Base-by-base conservation (phyloP, 129 eudicot genomes). In the Sambucus nigra region DNA sequence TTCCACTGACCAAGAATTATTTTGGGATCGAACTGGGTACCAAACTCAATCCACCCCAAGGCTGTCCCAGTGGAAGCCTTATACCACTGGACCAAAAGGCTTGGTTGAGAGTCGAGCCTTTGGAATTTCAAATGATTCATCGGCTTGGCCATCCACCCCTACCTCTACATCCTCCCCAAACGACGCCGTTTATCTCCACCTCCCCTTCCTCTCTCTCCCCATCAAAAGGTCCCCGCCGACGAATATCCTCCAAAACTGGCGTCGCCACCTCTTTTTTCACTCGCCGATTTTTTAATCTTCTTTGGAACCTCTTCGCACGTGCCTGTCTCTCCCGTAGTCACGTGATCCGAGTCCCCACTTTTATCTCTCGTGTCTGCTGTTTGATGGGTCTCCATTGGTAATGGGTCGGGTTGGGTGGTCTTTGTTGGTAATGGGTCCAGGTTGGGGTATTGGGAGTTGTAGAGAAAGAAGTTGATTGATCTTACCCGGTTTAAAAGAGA, bases 21-120 rank as follows among this genome's bases (percentile, higher is more conserved):
- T n/a, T n/a, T n/a, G n/a, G n/a, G n/a, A n/a, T n/a, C n/a, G n/a
- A n/a, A n/a, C n/a, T n/a, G n/a, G n/a, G n/a, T n/a, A n/a, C n/a
- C n/a, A n/a, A n/a, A n/a, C n/a, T n/a, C n/a, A n/a, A n/a, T n/a
- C n/a, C n/a, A n/a, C n/a, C n/a, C n/a, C n/a, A n/a, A n/a, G n/a
- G n/a, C n/a, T n/a, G n/a, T n/a, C n/a, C n/a, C n/a, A n/a, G n/a
- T n/a, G n/a, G n/a, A n/a, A n/a, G n/a, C n/a, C n/a, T n/a, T n/a
- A n/a, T n/a, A n/a, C n/a, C n/a, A n/a, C n/a, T n/a, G n/a, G n/a
- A n/a, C n/a, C n/a, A n/a, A n/a, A n/a, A n/a, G n/a, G n/a, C n/a
- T n/a, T n/a, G n/a, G n/a, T n/a, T n/a, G n/a, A n/a, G 94, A 84
- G 15, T 84, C 77, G 32, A 80, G 12, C 61, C 89, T 71, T 68